A percentile compares a stretch with the other conserved stretches of the same genome.
Evolutionary conservation across 768 basidiomycete genomes (phyloP).

Genomic region (Postia placenta): DNA sequence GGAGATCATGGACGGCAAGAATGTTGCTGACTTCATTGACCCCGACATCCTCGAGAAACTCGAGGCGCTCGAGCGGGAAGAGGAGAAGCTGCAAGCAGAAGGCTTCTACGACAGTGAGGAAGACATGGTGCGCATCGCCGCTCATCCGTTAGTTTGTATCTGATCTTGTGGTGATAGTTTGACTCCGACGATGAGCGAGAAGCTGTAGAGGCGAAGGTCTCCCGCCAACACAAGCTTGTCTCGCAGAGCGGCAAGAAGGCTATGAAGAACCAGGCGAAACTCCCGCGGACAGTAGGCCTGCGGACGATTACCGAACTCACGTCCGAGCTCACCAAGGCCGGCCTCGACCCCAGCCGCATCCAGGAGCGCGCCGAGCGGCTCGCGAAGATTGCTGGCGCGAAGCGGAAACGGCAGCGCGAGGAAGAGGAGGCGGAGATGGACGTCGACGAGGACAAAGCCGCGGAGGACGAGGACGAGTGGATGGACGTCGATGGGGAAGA

Average conservation of each 20-base stretch:
- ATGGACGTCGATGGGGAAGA: conserved; percentile 36
- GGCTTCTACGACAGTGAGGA: conserved; percentile 93
- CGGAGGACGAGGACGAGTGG: conserved; percentile 37
- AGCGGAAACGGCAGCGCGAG: conserved; percentile 62
- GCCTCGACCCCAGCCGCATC: conserved; percentile 82
- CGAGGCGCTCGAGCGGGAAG: conserved; percentile 94
- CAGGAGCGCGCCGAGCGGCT: conserved; percentile 84
- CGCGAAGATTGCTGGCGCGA: conserved; percentile 63
- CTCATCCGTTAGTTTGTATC: conserved; percentile 1
- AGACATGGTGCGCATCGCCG: conserved; percentile 56
- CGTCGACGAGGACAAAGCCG: conserved; percentile 43
- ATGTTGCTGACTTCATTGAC: conserved; percentile 97
- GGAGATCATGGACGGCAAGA: conserved; percentile 99
- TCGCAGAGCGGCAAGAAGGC: conserved; percentile 81
- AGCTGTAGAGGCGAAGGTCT: conserved; percentile 50
- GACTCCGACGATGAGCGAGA: conserved; percentile 75
- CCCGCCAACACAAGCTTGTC: conserved; percentile 60
- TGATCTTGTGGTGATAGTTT: conserved; percentile 21
- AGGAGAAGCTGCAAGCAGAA: conserved; percentile 88
- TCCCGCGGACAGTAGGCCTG: conserved; percentile 70
- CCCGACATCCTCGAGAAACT: conserved; percentile 96
- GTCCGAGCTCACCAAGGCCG: conserved; percentile 75
- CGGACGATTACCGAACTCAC: conserved; percentile 71
- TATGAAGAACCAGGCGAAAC: conserved; percentile 76
- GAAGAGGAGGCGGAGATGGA: conserved; percentile 63